These are phyloP conservation scores for Penicillium hordei DNA, from an alignment of 2,329 filamentous ascomycete species.

Conservation along the genomic window DNA sequence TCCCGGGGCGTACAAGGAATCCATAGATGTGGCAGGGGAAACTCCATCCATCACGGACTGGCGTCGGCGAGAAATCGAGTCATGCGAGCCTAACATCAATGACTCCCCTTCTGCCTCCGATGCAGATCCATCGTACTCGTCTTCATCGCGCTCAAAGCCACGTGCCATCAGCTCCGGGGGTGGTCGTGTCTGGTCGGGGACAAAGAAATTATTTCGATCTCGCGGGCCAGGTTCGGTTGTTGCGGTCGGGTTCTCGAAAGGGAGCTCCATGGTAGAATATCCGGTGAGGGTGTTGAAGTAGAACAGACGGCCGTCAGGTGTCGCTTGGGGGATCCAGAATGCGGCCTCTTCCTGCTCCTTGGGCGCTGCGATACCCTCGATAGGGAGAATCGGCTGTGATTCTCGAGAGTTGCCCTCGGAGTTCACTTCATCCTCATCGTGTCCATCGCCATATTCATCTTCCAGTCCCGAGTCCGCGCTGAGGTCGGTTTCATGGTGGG, in stretches of 20 bases:
- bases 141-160: slow-evolving; percentile 78
- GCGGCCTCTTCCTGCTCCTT: slow-evolving; percentile 80
- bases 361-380: slow-evolving; percentile 62
- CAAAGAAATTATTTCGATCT: slow-evolving; percentile 82
- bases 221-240: slow-evolving; percentile 78
- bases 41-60: slow-evolving; percentile 69
- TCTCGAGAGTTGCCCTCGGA: slow-evolving; percentile 67
- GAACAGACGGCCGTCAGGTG: slow-evolving; percentile 85
- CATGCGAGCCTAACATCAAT: slow-evolving; percentile 66
- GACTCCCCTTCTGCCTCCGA: slow-evolving; percentile 81
- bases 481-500: slow-evolving; percentile 54
- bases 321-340: slow-evolving; percentile 98
- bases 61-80: slow-evolving; percentile 65
- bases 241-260: slow-evolving; percentile 83
- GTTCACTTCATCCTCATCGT: slow-evolving; percentile 65
- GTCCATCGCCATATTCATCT: slow-evolving; percentile 62
- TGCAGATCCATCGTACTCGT: slow-evolving; percentile 89
- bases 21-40: slow-evolving; percentile 86
- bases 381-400: slow-evolving; percentile 59
- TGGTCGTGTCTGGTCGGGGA: slow-evolving; percentile 85
- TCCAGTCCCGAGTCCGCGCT: slow-evolving; percentile 54
- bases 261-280: slow-evolving; percentile 90
- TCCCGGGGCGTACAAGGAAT: slow-evolving; percentile 76
- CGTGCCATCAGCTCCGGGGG: slow-evolving; percentile 89
- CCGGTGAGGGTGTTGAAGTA: slow-evolving; percentile 99